These are phyloP conservation scores for Lachancea sp. DNA, from an alignment of 805 yeast genomes.

Conservation along the genomic window DNA sequence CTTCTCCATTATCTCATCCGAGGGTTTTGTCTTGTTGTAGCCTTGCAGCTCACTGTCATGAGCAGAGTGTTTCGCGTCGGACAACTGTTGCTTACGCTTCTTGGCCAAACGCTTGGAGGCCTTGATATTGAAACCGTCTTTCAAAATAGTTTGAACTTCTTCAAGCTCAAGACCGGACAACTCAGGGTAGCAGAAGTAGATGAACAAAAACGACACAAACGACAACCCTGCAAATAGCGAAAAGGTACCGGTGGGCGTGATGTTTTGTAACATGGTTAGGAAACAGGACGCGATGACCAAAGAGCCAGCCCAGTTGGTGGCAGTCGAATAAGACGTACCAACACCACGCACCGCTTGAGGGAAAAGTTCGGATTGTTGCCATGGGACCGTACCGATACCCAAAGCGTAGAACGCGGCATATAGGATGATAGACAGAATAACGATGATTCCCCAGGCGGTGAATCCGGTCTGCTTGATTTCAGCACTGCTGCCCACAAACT, in stretches of 20 bases:
- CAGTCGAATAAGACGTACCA: slow-evolving; percentile 87
- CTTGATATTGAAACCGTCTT: slow-evolving; percentile 81
- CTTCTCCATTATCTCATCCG: slow-evolving; percentile 11
- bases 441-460: slow-evolving; percentile 80
- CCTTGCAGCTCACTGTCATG: slow-evolving; percentile 5
- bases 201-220: slow-evolving; percentile 61
- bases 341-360: slow-evolving; percentile 91
- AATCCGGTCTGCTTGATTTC: slow-evolving; percentile 41
- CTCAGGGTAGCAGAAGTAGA: slow-evolving; percentile 86
- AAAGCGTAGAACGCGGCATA: slow-evolving; percentile 88
- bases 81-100: slow-evolving; percentile 33
- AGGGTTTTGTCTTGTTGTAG: slow-evolving; percentile 11
- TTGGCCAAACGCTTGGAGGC: slow-evolving; percentile 51
- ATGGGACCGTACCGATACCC: slow-evolving; percentile 96
- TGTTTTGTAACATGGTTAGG: slow-evolving; percentile 86
- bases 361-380: slow-evolving; percentile 96
- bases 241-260: slow-evolving; percentile 94
- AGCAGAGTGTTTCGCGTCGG: slow-evolving; percentile 7
- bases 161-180: slow-evolving; percentile 84
- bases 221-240: slow-evolving; percentile 82
- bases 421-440: slow-evolving; percentile 77
- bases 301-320: slow-evolving; percentile 94
- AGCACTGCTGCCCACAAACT: slow-evolving; percentile 45
- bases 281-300: slow-evolving; percentile 85
- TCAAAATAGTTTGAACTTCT: slow-evolving; percentile 76